Conservation (phyloP, 1,284 basidiomycete species). For the Moesziomyces sp. region DNA sequence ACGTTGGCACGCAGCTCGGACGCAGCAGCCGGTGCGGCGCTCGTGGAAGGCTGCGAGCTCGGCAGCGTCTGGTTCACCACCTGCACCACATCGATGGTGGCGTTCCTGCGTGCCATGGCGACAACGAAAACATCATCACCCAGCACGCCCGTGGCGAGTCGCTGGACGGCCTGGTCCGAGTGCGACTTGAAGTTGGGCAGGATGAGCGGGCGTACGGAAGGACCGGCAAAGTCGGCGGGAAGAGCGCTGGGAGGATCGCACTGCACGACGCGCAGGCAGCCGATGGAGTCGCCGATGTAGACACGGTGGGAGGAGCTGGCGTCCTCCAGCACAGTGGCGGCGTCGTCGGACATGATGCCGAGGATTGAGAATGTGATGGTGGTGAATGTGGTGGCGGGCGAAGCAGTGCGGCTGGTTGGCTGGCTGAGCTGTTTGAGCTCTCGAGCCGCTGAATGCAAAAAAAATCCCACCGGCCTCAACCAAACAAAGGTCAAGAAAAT, state of each 20-base stretch:
- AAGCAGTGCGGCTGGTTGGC: no score
- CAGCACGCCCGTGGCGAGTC: constrained; percentile 42
- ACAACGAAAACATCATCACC: constrained; percentile 30
- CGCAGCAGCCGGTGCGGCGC: constrained; percentile 12
- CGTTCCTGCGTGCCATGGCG: constrained; percentile 55
- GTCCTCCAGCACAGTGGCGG: constrained; percentile 20
- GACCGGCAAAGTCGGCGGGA: constrained; percentile 27
- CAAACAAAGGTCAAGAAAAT: background rate
- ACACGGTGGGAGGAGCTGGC: constrained; percentile 38
- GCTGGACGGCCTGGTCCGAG: constrained; percentile 43
- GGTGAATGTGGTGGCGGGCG: no score
- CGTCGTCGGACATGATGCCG: constrained; percentile 25
- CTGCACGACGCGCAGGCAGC: constrained; percentile 46
- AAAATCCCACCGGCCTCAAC: no score
- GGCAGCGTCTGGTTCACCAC: constrained; percentile 21
- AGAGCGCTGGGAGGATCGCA: constrained; percentile 26
- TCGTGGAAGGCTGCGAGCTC: constrained; percentile 11
- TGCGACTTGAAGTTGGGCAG: constrained; percentile 46
- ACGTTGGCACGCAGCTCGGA: constrained; percentile 28
- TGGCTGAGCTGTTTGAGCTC: no score
- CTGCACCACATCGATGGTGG: constrained; percentile 52
- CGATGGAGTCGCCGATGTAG: constrained; percentile 48
- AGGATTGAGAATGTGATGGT: no score
- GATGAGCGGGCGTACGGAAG: constrained; percentile 30
- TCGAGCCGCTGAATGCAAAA: no score